Evolutionary conservation across 2,329 filamentous ascomycete genomes (phyloP).

Genomic region (Colletotrichum sansevieriae): DNA sequence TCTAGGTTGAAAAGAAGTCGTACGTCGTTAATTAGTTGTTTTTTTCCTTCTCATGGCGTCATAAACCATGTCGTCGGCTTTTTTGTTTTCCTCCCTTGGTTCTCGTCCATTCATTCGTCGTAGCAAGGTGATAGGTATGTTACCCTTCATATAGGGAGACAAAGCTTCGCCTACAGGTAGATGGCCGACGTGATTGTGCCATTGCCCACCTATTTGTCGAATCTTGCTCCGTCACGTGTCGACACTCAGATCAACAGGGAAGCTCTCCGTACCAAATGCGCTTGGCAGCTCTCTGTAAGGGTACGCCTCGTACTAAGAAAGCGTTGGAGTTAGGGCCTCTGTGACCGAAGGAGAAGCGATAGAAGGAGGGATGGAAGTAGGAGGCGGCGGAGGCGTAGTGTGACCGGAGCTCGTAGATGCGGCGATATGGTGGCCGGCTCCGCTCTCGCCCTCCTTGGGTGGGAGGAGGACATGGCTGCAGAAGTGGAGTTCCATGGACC

Average conservation of each 20-base stretch:
- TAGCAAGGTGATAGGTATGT: constrained; percentile 1
- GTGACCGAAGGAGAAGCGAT: constrained; percentile 17
- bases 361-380: constrained; percentile 15
- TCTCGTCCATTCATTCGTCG: constrained; percentile 34
- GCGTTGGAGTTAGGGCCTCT: constrained; percentile 2
- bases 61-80: not conserved
- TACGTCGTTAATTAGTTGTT: constrained; percentile 32
- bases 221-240: no score
- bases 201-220: no score
- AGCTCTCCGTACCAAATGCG: not conserved
- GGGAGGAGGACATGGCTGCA: constrained; percentile 62
- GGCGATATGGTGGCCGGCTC: constrained; percentile 29
- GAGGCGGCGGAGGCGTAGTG: constrained; percentile 31
- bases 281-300: not conserved
- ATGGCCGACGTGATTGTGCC: not conserved
- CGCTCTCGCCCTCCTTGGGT: constrained; percentile 35
- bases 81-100: constrained; percentile 1
- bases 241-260: not conserved
- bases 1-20: constrained; percentile 10
- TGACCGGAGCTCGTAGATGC: constrained; percentile 37
- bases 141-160: not conserved
- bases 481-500: constrained; percentile 64
- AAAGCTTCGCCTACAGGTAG: not conserved
- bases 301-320: constrained; percentile 17
- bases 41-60: constrained; percentile 12